These are phyloP conservation scores for Gossypium thurberi DNA, from an alignment of 345 rosid genomes.

Conservation along the genomic window DNA sequence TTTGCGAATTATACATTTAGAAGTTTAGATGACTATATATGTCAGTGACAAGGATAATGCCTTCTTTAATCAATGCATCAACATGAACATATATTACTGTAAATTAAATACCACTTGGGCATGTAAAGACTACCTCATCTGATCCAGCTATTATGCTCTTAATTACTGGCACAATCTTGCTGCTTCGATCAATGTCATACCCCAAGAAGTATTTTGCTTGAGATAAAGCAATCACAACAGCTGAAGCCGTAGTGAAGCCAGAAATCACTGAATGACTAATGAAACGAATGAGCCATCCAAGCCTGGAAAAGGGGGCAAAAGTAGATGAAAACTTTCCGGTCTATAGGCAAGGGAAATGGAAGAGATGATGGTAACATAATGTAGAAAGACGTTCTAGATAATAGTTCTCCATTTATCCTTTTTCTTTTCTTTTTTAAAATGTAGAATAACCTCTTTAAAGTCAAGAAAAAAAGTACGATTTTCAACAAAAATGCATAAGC, in stretches of 20 bases:
- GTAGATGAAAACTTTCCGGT: background rate
- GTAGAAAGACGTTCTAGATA: slow-evolving; percentile 6
- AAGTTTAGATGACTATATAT: background rate
- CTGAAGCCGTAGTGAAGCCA: slow-evolving; percentile 94
- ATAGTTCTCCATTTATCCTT: background rate
- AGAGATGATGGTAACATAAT: background rate
- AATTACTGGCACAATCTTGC: slow-evolving; percentile 84
- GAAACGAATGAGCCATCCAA: slow-evolving; percentile 99
- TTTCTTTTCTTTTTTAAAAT: background rate
- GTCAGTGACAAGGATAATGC: background rate
- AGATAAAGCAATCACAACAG: slow-evolving; percentile 89
- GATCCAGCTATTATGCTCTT: slow-evolving; percentile 86
- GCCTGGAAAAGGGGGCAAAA: slow-evolving; percentile 39
- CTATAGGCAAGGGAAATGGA: background rate
- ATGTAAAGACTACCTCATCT: slow-evolving; percentile 51
- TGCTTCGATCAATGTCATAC: slow-evolving; percentile 67
- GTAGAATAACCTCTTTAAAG: background rate
- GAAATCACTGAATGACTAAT: slow-evolving; percentile 98
- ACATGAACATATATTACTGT: background rate
- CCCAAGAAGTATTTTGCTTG: slow-evolving; percentile 96
- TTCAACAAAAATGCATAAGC: background rate
- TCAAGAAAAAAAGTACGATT: background rate
- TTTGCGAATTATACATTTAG: background rate
- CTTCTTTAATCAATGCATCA: background rate
- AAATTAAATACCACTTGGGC: background rate